These are phyloP conservation scores for Ascodesmis nigricans DNA, from an alignment of 495 filamentous ascomycete genomes.

Conservation along the genomic window DNA sequence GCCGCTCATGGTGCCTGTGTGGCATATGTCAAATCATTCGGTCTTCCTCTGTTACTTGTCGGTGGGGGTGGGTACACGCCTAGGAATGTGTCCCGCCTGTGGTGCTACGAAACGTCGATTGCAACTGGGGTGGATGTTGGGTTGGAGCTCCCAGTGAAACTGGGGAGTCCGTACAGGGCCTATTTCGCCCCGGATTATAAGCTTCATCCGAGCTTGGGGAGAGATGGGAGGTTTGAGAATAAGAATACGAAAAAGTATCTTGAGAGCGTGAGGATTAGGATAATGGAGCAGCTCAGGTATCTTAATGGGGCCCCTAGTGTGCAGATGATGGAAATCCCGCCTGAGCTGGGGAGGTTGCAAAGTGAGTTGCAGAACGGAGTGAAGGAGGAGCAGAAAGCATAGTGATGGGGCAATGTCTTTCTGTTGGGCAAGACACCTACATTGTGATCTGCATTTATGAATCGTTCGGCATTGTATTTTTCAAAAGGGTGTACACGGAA, in stretches of 20 bases:
- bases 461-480: no score
- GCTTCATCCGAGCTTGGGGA: slow-evolving; percentile 52
- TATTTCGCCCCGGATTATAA: slow-evolving; percentile 62
- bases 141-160: slow-evolving; percentile 39
- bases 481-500: no score
- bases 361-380: slow-evolving; percentile 15
- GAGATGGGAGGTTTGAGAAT: slow-evolving; percentile 49
- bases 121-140: slow-evolving; percentile 44
- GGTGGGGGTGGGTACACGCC: slow-evolving; percentile 97
- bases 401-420: no score
- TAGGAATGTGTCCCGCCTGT: slow-evolving; percentile 82
- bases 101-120: slow-evolving; percentile 68
- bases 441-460: no score
- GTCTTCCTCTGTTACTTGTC: slow-evolving; percentile 64
- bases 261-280: slow-evolving; percentile 45
- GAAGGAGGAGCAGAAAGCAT: no score
- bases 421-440: no score
- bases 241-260: slow-evolving; percentile 57
- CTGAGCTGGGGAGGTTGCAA: slow-evolving; percentile 47
- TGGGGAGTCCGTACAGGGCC: slow-evolving; percentile 46
- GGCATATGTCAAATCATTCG: slow-evolving; percentile 55
- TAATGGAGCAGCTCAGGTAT: slow-evolving; percentile 71
- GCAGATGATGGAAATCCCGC: slow-evolving; percentile 58
- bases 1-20: slow-evolving; percentile 82
- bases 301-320: slow-evolving; percentile 69